A percentile compares a stretch with the other conserved stretches of the same genome.
phyloP scores from a whole-genome alignment of 352 stramenopile species.

The Phytophthora pinifolia region DNA sequence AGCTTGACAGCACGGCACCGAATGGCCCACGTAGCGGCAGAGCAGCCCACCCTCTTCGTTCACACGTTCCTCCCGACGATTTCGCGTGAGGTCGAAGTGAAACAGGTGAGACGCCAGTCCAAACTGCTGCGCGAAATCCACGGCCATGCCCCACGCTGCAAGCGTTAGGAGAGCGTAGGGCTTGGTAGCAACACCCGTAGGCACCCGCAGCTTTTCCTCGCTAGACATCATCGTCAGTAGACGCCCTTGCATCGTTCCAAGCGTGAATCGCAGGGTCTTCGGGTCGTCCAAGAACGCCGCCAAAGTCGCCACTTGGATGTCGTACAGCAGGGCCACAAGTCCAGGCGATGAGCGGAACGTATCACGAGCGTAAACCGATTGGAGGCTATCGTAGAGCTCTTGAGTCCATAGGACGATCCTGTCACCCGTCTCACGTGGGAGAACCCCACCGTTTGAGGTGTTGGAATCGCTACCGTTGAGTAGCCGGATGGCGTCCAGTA shows the following conservation, averaged over 20 bases:
- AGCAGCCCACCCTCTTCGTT: constrained; percentile 34
- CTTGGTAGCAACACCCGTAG: constrained; percentile 26
- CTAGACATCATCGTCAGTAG: constrained; percentile 45
- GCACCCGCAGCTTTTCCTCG: constrained; percentile 32
- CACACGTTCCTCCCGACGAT: constrained; percentile 31
- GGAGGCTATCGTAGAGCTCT: constrained; percentile 26
- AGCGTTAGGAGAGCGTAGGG: constrained; percentile 39
- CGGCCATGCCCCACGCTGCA: constrained; percentile 27
- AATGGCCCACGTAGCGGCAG: constrained; percentile 38
- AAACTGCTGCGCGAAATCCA: constrained; percentile 34
- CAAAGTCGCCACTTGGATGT: constrained; percentile 44
- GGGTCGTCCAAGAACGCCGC: constrained; percentile 50
- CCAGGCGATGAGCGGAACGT: constrained; percentile 33
- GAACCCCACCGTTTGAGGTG: neutral
- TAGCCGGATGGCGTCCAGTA: constrained; percentile 43
- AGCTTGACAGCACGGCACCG: constrained; percentile 41
- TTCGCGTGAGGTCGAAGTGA: constrained; percentile 40
- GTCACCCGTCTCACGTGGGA: constrained; percentile 4
- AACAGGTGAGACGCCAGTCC: constrained; percentile 44
- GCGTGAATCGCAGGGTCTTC: constrained; percentile 32
- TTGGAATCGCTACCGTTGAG: constrained; percentile 24
- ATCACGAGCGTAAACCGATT: constrained; percentile 22
- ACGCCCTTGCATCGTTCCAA: constrained; percentile 49
- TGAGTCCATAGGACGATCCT: constrained; percentile 29
- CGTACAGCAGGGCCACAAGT: constrained; percentile 47